Percentiles rank a stretch among this genome's conserved stretches.
Evolutionary conservation across 345 rosid species (phyloP).

Genomic region (Pistacia vera): DNA sequence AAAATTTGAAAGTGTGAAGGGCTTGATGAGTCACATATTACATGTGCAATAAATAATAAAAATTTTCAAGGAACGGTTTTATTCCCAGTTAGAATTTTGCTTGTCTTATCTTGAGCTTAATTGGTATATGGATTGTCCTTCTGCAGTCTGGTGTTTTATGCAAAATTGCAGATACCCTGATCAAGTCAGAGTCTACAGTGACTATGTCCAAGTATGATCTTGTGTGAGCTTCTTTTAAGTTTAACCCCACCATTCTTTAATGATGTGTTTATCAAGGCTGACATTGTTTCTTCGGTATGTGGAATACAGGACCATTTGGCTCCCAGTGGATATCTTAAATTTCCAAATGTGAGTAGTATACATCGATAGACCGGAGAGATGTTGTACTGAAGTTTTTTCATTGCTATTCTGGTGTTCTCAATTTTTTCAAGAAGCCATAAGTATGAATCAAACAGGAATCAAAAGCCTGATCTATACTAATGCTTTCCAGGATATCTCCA

Average conservation of each 20-base stretch:
- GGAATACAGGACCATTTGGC: conserved; percentile 74
- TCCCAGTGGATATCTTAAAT: conserved; percentile 79
- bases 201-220: conserved; percentile 72
- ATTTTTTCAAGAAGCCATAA: not conserved
- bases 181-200: conserved; percentile 70
- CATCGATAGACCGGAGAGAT: not conserved
- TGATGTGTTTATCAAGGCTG: conserved; percentile 12
- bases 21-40: no score
- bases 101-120: not conserved
- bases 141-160: conserved; percentile 73
- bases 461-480: not conserved
- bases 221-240: conserved; percentile 7
- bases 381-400: not conserved
- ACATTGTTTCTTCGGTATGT: conserved; percentile 6
- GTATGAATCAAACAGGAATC: not conserved
- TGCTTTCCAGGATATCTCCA: conserved; percentile 40
- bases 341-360: conserved; percentile 60
- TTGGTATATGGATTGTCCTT: not conserved
- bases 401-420: not conserved
- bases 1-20: not conserved
- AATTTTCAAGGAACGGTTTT: no score
- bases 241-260: not conserved
- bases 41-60: not conserved
- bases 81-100: not conserved
- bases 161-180: conserved; percentile 56